Conservation (phyloP, 2,329 filamentous ascomycete species). For the Parasarocladium wereldwijsianum region DNA sequence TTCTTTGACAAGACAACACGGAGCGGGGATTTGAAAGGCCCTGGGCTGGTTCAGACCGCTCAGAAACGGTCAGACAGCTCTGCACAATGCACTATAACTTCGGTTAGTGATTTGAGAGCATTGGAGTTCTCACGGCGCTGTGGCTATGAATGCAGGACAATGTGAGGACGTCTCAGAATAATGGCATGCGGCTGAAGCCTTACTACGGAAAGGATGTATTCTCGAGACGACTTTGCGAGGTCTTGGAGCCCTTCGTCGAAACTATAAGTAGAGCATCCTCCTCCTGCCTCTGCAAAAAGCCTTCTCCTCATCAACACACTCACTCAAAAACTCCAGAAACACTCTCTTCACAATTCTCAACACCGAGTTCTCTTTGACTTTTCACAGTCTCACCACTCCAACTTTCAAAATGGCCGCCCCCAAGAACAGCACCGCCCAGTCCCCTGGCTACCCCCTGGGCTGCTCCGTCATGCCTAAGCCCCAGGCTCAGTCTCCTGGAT, state of each 20-base stretch:
- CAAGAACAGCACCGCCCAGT: conserved; percentile 12
- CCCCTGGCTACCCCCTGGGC: conserved; percentile 13
- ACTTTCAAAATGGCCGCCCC: conserved; percentile 17
- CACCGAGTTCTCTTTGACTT: conserved; percentile 10
- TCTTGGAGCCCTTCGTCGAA: neutral
- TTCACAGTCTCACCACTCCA: conserved; percentile 12
- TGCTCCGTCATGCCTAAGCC: conserved; percentile 17
- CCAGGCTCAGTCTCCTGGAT: conserved; percentile 10
- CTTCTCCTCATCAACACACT: conserved; percentile 6
- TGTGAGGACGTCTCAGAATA: no score
- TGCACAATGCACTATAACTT: no score
- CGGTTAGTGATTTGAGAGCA: no score
- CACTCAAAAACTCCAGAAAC: conserved; percentile 8
- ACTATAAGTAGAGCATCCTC: conserved; percentile 5
- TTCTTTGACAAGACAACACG: no score
- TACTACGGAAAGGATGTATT: no score
- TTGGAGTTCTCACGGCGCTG: no score
- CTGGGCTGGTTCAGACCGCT: no score
- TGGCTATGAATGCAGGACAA: no score
- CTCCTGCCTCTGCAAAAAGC: conserved; percentile 2
- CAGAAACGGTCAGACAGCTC: no score
- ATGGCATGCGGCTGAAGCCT: no score
- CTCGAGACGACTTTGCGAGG: neutral
- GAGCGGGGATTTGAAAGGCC: no score
- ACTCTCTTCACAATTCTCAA: conserved; percentile 13